Conservation (phyloP, 495 filamentous ascomycete genomes). For the Evernia prunastri region DNA sequence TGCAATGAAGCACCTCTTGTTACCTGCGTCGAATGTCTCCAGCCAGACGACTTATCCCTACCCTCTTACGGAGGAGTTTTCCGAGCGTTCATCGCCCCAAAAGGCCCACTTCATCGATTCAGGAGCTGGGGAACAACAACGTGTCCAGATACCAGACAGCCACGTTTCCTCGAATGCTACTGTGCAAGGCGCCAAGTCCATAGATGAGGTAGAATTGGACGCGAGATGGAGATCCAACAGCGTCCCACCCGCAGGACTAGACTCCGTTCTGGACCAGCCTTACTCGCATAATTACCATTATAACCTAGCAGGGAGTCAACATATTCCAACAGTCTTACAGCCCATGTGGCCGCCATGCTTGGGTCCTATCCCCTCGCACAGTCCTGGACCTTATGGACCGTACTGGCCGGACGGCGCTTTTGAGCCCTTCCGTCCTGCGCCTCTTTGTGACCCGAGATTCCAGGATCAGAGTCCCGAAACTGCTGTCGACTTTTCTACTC, state of each 20-base stretch:
- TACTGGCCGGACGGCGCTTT: conserved; percentile 74
- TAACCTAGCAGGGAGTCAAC: conserved; percentile 42
- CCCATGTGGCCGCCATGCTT: conserved; percentile 63
- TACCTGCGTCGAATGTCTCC: conserved; percentile 44
- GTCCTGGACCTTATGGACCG: conserved; percentile 62
- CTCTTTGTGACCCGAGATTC: conserved; percentile 55
- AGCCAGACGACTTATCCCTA: conserved; percentile 6
- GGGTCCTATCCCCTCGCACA: conserved; percentile 68
- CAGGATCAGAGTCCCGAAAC: conserved; percentile 15
- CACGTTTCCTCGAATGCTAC: conserved; percentile 32
- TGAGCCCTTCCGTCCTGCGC: conserved; percentile 66
- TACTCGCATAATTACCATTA: conserved; percentile 38
- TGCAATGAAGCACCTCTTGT: conserved; percentile 80
- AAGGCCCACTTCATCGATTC: conserved; percentile 38
- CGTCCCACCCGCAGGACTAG: conserved; percentile 35
- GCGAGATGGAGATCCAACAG: conserved; percentile 13
- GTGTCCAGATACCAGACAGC: conserved; percentile 34
- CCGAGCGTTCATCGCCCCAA: background rate
- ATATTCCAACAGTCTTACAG: conserved; percentile 62
- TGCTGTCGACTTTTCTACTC: conserved; percentile 8
- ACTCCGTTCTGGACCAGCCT: conserved; percentile 46
- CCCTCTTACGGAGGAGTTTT: background rate
- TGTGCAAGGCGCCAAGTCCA: conserved; percentile 34
- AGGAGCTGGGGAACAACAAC: conserved; percentile 21
- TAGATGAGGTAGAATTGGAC: conserved; percentile 11